phyloP scores from a whole-genome alignment of 345 rosid species.

The Melaleuca quinquenervia region DNA sequence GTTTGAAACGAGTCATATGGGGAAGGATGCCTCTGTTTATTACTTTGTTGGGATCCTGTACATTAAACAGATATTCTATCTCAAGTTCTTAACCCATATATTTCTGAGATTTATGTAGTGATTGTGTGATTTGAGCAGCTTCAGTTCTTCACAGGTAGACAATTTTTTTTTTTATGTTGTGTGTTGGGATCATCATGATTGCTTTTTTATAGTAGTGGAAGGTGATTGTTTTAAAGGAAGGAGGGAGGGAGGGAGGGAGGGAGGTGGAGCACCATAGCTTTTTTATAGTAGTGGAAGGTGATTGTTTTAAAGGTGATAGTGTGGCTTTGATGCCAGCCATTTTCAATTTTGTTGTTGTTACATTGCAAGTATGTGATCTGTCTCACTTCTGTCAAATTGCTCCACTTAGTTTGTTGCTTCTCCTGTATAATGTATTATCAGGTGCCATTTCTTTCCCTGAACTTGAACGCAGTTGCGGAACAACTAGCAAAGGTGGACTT shows the following conservation, averaged over 20 bases:
- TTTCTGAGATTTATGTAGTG: neutral
- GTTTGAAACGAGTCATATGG: neutral
- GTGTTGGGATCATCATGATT: neutral
- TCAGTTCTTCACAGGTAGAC: neutral
- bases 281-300: too few species aligned
- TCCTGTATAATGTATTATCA: neutral
- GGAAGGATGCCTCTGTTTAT: neutral
- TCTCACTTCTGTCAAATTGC: neutral
- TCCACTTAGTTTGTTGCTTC: neutral
- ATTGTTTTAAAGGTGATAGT: too few species aligned
- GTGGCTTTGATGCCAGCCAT: neutral
- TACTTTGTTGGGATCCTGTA: neutral
- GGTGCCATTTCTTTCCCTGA: conserved; percentile 59
- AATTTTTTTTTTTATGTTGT: neutral
- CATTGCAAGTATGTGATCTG: neutral
- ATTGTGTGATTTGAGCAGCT: neutral
- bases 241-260: neutral
- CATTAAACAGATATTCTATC: neutral
- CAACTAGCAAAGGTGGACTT: conserved; percentile 53
- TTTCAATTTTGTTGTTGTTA: neutral
- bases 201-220: neutral
- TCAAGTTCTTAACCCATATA: neutral
- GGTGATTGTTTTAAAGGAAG: neutral
- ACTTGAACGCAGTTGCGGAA: conserved; percentile 54
- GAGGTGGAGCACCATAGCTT: neutral